Evolutionary conservation across 805 yeast species (phyloP).

Genomic region (Kluyveromyces siamensis): DNA sequence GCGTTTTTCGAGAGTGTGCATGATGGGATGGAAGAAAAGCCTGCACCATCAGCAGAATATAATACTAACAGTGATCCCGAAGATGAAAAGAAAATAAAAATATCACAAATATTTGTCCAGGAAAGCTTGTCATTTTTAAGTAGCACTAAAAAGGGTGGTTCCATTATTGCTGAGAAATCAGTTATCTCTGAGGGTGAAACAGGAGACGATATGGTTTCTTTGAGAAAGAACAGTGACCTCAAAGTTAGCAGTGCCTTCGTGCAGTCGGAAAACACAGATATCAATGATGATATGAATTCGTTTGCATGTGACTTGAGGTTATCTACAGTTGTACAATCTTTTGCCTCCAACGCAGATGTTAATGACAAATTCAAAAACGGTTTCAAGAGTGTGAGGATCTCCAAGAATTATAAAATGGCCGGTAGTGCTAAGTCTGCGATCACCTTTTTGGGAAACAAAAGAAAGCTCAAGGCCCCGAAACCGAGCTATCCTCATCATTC

Average conservation of each 20-base stretch:
- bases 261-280: constrained; percentile 12
- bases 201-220: constrained; percentile 35
- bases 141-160: constrained; percentile 20
- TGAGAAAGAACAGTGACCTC: constrained; percentile 36
- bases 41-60: constrained; percentile 15
- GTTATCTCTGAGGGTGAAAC: constrained; percentile 18
- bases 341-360: constrained; percentile 32
- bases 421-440: constrained; percentile 51
- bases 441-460: constrained; percentile 39
- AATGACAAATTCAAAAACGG: constrained; percentile 35
- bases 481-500: constrained; percentile 1
- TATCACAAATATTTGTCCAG: constrained; percentile 49
- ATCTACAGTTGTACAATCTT: constrained; percentile 37
- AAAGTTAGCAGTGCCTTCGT: constrained; percentile 26
- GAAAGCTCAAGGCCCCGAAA: constrained; percentile 24
- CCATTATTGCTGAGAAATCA: background rate
- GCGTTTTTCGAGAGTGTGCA: constrained; percentile 63
- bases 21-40: constrained; percentile 33
- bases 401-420: constrained; percentile 45
- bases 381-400: constrained; percentile 39
- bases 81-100: constrained; percentile 30
- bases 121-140: constrained; percentile 45
- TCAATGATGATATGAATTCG: constrained; percentile 12
- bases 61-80: constrained; percentile 19
- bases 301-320: constrained; percentile 27